Evolutionary conservation across 2,329 filamentous ascomycete genomes (phyloP).

Genomic region (Calonectria montana): DNA sequence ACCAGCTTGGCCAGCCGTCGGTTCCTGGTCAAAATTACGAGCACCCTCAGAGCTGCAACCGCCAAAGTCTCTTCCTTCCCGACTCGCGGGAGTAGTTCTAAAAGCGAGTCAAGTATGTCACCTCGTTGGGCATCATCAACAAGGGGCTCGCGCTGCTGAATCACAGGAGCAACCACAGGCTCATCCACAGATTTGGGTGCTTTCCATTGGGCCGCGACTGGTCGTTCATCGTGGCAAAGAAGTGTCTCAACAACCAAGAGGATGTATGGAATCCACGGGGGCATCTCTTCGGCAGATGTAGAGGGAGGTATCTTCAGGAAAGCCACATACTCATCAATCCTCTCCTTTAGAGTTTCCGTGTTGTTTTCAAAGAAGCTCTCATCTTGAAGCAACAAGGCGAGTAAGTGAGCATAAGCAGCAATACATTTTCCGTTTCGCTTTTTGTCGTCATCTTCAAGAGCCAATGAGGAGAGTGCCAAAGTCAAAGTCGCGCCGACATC

Average conservation of each 20-base stretch:
- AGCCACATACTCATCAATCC: slow-evolving; percentile 78
- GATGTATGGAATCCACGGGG: slow-evolving; percentile 92
- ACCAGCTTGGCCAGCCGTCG: slow-evolving; percentile 80
- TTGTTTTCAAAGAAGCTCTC: slow-evolving; percentile 83
- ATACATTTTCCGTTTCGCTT: slow-evolving; percentile 74
- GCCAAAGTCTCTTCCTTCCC: slow-evolving; percentile 89
- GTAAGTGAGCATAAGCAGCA: slow-evolving; percentile 89
- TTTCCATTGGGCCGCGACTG: slow-evolving; percentile 79
- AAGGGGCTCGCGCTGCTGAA: slow-evolving; percentile 70
- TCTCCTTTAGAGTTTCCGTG: slow-evolving; percentile 79
- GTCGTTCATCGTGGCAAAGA: slow-evolving; percentile 89
- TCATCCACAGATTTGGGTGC: slow-evolving; percentile 63
- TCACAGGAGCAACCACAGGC: slow-evolving; percentile 63
- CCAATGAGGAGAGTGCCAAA: slow-evolving; percentile 81
- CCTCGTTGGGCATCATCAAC: slow-evolving; percentile 72
- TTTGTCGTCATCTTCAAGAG: slow-evolving; percentile 69
- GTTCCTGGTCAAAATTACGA: slow-evolving; percentile 88
- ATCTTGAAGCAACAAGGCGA: slow-evolving; percentile 89
- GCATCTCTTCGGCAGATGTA: slow-evolving; percentile 79
- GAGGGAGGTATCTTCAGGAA: slow-evolving; percentile 81
- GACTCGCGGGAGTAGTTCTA: slow-evolving; percentile 86
- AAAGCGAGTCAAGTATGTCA: slow-evolving; percentile 79
- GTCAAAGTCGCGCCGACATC: slow-evolving; percentile 87
- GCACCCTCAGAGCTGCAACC: slow-evolving; percentile 82
- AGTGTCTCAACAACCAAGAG: slow-evolving; percentile 91